Percentiles rank a stretch among this genome's conserved stretches.
Evolutionary conservation across 345 rosid species (phyloP).

Genomic region (Populus nigra): DNA sequence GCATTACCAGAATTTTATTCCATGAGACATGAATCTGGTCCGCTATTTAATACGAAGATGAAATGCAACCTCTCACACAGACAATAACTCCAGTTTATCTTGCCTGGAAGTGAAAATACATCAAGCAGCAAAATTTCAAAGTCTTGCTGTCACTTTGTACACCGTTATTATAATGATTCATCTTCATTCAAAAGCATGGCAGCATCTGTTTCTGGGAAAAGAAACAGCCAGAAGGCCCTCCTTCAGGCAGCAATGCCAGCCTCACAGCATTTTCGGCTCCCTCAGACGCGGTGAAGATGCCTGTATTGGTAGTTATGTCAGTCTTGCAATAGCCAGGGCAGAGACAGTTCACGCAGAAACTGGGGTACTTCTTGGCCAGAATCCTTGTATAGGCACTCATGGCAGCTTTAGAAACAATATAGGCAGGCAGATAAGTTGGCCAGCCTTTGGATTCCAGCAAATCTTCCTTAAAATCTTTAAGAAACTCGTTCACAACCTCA

Average conservation of each 20-base stretch:
- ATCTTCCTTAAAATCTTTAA: slow-evolving; percentile 32
- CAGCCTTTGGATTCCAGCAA: slow-evolving; percentile 30
- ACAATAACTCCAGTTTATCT: background rate
- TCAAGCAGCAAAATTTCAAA: no score
- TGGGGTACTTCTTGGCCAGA: slow-evolving; percentile 33
- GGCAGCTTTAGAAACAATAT: slow-evolving; percentile 28
- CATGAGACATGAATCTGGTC: no score
- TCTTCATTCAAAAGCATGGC: slow-evolving; percentile 1
- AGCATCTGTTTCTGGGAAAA: slow-evolving; percentile 8
- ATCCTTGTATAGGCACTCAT: slow-evolving; percentile 38
- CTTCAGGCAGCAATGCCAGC: slow-evolving; percentile 33
- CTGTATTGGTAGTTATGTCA: slow-evolving; percentile 26
- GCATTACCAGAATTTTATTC: no score
- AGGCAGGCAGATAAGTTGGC: slow-evolving; percentile 31
- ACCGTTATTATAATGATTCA: background rate
- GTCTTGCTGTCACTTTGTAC: background rate
- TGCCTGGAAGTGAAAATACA: background rate
- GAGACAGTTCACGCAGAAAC: slow-evolving; percentile 27
- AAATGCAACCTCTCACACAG: background rate
- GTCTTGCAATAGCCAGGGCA: slow-evolving; percentile 41
- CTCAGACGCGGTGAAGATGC: slow-evolving; percentile 22
- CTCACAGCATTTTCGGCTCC: slow-evolving; percentile 34
- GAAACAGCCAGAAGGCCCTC: slow-evolving; percentile 38
- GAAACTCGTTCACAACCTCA: slow-evolving; percentile 21
- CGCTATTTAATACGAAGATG: background rate